phyloP scores from a whole-genome alignment of 805 yeast species.

The Yamadazyma scolyti region DNA sequence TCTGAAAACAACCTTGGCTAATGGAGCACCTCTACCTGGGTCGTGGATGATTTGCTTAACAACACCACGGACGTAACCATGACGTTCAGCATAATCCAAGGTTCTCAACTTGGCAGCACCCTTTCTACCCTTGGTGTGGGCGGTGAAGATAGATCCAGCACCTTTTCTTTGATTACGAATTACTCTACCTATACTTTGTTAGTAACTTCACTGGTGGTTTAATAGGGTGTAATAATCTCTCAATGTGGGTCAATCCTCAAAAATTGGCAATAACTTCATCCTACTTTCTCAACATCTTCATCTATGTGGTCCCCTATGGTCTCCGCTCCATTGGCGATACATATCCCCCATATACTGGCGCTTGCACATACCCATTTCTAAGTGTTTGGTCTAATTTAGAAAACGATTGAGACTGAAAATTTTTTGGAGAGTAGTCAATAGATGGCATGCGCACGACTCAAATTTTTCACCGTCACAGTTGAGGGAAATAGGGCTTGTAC shows the following conservation, averaged over 20 bases:
- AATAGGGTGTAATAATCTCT: background rate
- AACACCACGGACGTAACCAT: constrained; percentile 99
- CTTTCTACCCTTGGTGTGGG: constrained; percentile 99
- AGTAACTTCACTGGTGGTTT: too few species aligned
- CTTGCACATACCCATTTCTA: constrained; percentile 26
- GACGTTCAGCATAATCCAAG: constrained; percentile 98
- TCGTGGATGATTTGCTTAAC: constrained; percentile 99
- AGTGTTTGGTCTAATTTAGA: constrained; percentile 16
- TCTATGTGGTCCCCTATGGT: too few species aligned
- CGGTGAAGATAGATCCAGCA: constrained; percentile 99
- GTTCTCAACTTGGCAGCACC: constrained; percentile 99
- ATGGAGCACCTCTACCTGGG: constrained; percentile 99
- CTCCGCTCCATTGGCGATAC: too few species aligned
- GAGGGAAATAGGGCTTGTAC: constrained; percentile 3
- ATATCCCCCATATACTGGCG: too few species aligned
- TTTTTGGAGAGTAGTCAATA: constrained; percentile 8
- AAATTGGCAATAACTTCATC: too few species aligned
- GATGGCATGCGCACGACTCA: constrained; percentile 2
- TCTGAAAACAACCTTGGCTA: constrained; percentile 98
- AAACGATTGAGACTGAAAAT: constrained; percentile 7
- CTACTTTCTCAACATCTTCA: too few species aligned
- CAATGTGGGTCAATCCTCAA: background rate
- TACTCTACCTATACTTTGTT: constrained; percentile 74
- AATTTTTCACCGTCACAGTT: too few species aligned
- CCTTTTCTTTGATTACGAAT: constrained; percentile 99